Evolutionary conservation across 352 stramenopile species (phyloP).

Genomic region (Phytopythium boreale): DNA sequence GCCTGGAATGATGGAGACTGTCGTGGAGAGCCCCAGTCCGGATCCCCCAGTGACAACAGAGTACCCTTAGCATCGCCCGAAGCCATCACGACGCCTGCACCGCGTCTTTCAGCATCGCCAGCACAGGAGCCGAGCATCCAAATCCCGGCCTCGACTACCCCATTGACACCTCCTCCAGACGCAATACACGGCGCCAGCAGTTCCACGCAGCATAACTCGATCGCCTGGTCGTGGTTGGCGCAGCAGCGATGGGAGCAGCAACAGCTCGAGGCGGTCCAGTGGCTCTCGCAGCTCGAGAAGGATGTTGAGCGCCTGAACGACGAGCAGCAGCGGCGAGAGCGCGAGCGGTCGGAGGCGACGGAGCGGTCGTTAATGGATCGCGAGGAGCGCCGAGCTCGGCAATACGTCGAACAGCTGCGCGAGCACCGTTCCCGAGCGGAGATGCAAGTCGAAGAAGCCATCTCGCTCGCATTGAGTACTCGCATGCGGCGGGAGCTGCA

Average conservation of each 20-base stretch:
- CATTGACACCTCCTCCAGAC: neutral
- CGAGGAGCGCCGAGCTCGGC: constrained; percentile 12
- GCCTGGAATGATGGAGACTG: no score
- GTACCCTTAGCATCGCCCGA: neutral
- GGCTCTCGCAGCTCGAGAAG: constrained; percentile 14
- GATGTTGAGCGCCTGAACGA: neutral
- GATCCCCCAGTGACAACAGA: neutral
- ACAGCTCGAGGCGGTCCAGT: constrained; percentile 11
- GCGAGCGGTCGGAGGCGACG: constrained; percentile 8
- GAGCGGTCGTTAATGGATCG: constrained; percentile 15
- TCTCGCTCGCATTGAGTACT: constrained; percentile 8
- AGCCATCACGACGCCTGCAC: no score
- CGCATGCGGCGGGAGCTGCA: neutral
- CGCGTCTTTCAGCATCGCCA: neutral
- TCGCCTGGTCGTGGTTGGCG: neutral
- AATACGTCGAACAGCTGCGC: constrained; percentile 11
- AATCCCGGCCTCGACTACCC: neutral
- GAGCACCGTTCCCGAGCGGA: constrained; percentile 8
- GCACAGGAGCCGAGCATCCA: neutral
- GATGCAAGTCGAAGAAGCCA: constrained; percentile 17
- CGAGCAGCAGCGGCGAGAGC: constrained; percentile 1
- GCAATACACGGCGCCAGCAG: neutral
- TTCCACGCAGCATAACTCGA: neutral
- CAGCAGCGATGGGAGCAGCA: constrained; percentile 9
- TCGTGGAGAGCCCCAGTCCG: no score